Evolutionary conservation across 257 asterid genomes (phyloP), one percentile per base, ranked within the genome.

Genomic region (Sherardia arvensis): DNA sequence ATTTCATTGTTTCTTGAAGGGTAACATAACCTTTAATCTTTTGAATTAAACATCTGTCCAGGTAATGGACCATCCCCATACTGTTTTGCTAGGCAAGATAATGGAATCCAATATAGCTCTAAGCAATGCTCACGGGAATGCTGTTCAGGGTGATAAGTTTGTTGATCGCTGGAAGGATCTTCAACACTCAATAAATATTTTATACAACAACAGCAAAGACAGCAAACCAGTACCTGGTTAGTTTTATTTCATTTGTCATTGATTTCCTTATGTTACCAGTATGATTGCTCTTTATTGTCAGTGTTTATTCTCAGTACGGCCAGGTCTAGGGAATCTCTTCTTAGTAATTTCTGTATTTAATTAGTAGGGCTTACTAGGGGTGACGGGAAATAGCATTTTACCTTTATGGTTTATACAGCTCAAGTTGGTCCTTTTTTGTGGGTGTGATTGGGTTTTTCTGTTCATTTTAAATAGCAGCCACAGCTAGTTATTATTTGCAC

Each of bases 11-110:
- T 69, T 64, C 57, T 53, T 54, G 28, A 58, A 26, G 9, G 48
- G 25, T 64, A 65, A 70, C 45, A 21, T 7, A 30, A 30, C 25
- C 54, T 60, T 30, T 69, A 51, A 12, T 32, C 5, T 30, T 40
- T 25, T 32, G 17, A 30, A 43, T 38, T 49, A 21, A 54, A 53
- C 22, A 11, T 48, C n/a, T 64, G 20, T 73, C 71, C 86, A 92
- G 99, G 83, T 87, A 69, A 84, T 85, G 97, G 95, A 89, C 73
- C 99, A 92, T 74, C 88, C 95, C 53, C 97, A 82, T 60, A 92
- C 99, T 28, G 57, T 76, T 83, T 76, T 87, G 69, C 66, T 92
- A 76, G 91, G 91, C 69, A 89, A 85, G 79, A 85, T 92, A 67
- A 71, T 92, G 66, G 87, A 80, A 81, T 83, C 93, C 65, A 89